Conservation (phyloP, 805 yeast genomes). For the Hemisphaericaspora nanyangensis region DNA sequence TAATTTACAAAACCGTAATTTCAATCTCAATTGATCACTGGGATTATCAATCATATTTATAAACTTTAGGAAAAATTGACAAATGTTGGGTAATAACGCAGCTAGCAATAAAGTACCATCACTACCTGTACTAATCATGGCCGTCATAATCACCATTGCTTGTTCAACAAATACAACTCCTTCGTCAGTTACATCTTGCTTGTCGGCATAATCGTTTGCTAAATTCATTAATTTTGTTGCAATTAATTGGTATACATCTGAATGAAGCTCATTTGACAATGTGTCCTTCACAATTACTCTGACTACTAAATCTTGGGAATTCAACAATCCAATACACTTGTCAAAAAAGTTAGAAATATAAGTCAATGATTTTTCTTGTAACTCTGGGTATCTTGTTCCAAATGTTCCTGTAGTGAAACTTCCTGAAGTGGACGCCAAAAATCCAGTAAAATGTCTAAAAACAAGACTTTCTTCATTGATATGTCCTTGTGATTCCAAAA, state of each 20-base stretch:
- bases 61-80: conserved; percentile 24
- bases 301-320: conserved; percentile 47
- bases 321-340: conserved; percentile 47
- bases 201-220: conserved; percentile 31
- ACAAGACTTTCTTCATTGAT: conserved; percentile 41
- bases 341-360: conserved; percentile 47
- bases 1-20: conserved; percentile 41
- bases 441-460: conserved; percentile 68
- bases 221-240: conserved; percentile 41
- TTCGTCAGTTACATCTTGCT: conserved; percentile 22
- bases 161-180: conserved; percentile 45
- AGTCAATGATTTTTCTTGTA: conserved; percentile 24
- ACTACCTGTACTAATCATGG: conserved; percentile 30
- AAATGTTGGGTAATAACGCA: conserved; percentile 26
- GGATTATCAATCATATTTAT: conserved; percentile 25
- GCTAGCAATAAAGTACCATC: conserved; percentile 35
- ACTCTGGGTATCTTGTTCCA: conserved; percentile 12
- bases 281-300: conserved; percentile 74
- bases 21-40: conserved; percentile 31
- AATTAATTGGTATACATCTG: conserved; percentile 49
- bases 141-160: conserved; percentile 41
- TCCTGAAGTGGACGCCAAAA: conserved; percentile 68
- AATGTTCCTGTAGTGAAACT: conserved; percentile 37
- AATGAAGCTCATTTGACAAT: conserved; percentile 60
- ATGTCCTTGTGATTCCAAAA: conserved; percentile 19